A percentile compares a stretch with the other conserved stretches of the same genome.
These are phyloP conservation scores for Orbilia blumenaviensis DNA, from an alignment of 2,329 filamentous ascomycete genomes.

Conservation along the genomic window DNA sequence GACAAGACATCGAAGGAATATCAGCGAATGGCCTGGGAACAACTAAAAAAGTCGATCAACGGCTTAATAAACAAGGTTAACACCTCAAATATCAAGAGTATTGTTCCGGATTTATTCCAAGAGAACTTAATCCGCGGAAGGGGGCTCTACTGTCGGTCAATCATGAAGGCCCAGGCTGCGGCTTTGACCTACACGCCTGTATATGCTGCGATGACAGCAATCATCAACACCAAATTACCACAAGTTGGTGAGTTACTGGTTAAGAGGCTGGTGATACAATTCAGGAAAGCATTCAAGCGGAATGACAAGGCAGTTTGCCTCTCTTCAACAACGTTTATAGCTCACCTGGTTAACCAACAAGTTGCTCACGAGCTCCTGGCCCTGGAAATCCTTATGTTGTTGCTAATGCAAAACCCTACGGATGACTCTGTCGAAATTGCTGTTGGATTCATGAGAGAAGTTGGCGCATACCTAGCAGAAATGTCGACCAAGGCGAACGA, in stretches of 20 bases:
- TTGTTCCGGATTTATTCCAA: slow-evolving; percentile 92
- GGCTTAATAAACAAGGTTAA: slow-evolving; percentile 99
- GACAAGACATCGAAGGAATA: slow-evolving; percentile 97
- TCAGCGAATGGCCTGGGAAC: slow-evolving; percentile 99
- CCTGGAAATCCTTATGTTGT: slow-evolving; percentile 87
- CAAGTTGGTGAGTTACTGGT: slow-evolving; percentile 91
- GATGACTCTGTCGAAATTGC: slow-evolving; percentile 98
- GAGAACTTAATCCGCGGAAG: slow-evolving; percentile 93
- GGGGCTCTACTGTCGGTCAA: slow-evolving; percentile 90
- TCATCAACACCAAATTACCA: slow-evolving; percentile 96
- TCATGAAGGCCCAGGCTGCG: slow-evolving; percentile 98
- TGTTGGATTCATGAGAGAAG: slow-evolving; percentile 89
- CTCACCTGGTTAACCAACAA: slow-evolving; percentile 94
- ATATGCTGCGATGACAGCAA: slow-evolving; percentile 92
- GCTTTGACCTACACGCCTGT: slow-evolving; percentile 96
- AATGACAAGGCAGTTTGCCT: slow-evolving; percentile 95
- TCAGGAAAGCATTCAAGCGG: slow-evolving; percentile 91
- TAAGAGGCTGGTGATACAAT: slow-evolving; percentile 89
- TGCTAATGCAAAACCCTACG: slow-evolving; percentile 87
- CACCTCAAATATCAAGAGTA: slow-evolving; percentile 95
- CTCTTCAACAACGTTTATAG: slow-evolving; percentile 91
- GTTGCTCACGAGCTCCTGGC: slow-evolving; percentile 93
- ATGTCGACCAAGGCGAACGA: slow-evolving; percentile 90
- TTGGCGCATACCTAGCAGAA: slow-evolving; percentile 92
- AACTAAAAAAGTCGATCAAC: slow-evolving; percentile 98